phyloP scores from a whole-genome alignment of 148 eudicot species.

The Rhododendron simsii region DNA sequence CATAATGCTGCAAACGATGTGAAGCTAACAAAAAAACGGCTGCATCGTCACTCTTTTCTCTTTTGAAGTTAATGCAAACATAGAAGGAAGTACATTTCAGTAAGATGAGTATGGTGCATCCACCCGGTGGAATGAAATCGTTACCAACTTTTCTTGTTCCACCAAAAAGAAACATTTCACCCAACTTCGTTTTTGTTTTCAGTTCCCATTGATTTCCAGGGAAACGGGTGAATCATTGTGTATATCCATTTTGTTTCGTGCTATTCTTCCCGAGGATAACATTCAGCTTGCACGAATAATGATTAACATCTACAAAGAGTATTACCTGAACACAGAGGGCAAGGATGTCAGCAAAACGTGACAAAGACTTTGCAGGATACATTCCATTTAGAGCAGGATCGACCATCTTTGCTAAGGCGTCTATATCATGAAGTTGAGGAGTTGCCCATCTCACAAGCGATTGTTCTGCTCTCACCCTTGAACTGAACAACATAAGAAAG shows the following conservation, averaged over 20 bases:
- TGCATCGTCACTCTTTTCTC: background rate
- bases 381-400: slow-evolving; percentile 88
- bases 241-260: background rate
- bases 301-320: background rate
- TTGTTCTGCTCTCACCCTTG: slow-evolving; percentile 86
- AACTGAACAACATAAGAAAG: slow-evolving; percentile 36
- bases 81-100: background rate
- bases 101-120: background rate
- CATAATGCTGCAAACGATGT: background rate
- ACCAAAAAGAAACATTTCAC: background rate
- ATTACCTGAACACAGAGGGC: slow-evolving; percentile 96
- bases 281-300: background rate
- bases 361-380: slow-evolving; percentile 94
- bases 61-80: background rate
- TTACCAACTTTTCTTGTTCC: background rate
- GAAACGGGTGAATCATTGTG: background rate
- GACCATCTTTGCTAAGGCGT: slow-evolving; percentile 90
- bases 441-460: slow-evolving; percentile 99
- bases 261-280: background rate
- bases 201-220: background rate
- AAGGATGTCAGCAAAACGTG: slow-evolving; percentile 93
- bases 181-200: background rate
- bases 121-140: background rate
- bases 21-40: background rate
- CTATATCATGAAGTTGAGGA: slow-evolving; percentile 97